Base-by-base conservation (phyloP, 116 monocot genomes). In the Iris pallida region DNA sequence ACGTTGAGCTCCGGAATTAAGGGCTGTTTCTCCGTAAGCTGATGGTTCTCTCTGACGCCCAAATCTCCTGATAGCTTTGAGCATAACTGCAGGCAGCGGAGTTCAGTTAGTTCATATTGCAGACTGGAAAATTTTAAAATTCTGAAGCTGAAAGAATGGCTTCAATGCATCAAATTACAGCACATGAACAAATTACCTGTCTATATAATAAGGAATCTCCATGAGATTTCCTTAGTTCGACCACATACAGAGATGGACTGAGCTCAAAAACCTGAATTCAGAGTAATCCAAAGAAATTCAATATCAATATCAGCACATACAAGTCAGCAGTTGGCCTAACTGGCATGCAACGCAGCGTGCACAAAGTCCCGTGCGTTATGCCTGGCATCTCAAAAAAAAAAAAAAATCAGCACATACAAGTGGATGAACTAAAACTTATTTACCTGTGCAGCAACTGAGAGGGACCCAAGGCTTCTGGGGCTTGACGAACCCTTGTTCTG, bases 151-250 rank as follows among this genome's bases (percentile, higher is more conserved):
- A 7, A 7, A 61, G 7, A 20, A 3, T 61, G 5, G 7, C 6
- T 13, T 4, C 20, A 76, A 72, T 71, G 78, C 72, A 58, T 75
- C 75, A 14, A 88, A 72, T 72, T 92, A 81, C 73, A 88, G 80
- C 20, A 88, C 80, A 88, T 91, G 80, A 59, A 30, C 30, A 30
- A 30, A 30, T 18, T 78, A 86, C 95, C 85, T 88, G 60, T 86
- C 86, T 88, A 55, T 91, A 95, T 48, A 86, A 69, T 20, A 74
- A 88, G 53, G 82, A 73, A 52, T 95, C 84, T 16, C 95, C 95
- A 45, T 72, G 65, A 18, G 74, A 76, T 80, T 86, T 95, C 55
- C 83, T 73, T 42, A 91, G 62, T 63, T 91, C 95, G 0, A 91
- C 91, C 44, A 91, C 86, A 69, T 72, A 84, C 4, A 91, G 68